These are phyloP conservation scores for Pichia sp. DNA, from an alignment of 1,139 yeast genomes.

Conservation along the genomic window DNA sequence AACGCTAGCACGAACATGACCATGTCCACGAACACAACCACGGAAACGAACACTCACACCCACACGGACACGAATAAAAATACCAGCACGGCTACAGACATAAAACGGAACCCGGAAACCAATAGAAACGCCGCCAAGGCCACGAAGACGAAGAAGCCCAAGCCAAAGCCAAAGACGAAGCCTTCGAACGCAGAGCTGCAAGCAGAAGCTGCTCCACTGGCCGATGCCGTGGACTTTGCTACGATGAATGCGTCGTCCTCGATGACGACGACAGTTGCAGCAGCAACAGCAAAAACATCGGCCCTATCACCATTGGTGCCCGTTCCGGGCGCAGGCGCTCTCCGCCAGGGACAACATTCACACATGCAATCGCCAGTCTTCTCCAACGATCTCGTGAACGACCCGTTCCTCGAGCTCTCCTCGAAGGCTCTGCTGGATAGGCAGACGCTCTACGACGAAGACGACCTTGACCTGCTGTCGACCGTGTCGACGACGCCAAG, in stretches of 20 bases:
- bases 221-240: too few species aligned
- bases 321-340: background rate
- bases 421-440: constrained; percentile 1
- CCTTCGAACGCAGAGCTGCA: too few species aligned
- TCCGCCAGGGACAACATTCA: background rate
- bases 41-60: background rate
- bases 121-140: background rate
- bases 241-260: too few species aligned
- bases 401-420: constrained; percentile 4
- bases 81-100: background rate
- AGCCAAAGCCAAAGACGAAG: too few species aligned
- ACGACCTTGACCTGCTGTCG: constrained; percentile 20
- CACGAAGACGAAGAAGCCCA: background rate
- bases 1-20: background rate
- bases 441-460: constrained; percentile 10
- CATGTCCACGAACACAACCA: background rate
- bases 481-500: constrained; percentile 27
- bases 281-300: background rate
- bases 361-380: background rate
- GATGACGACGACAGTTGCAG: too few species aligned
- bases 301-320: background rate
- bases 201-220: too few species aligned
- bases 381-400: constrained; percentile 1
- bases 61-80: background rate
- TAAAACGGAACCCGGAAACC: background rate